Conservation (phyloP, 192 early-diverging fungal species). For the Umbelopsis sp. region DNA sequence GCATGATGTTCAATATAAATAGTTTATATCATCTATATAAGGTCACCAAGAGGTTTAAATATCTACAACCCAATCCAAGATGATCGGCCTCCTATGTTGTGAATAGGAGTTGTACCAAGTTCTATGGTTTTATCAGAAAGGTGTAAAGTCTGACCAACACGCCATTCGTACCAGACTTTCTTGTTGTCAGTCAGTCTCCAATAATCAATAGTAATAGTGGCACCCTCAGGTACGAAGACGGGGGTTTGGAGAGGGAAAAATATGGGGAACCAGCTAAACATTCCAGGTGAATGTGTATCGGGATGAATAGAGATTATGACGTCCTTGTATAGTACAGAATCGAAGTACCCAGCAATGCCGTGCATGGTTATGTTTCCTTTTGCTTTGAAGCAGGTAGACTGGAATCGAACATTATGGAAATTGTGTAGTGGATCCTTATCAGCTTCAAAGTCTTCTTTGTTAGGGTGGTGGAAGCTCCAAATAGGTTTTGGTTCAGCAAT, state of each 20-base stretch:
- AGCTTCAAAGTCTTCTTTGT: constrained; percentile 33
- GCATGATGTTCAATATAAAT: too few relatives aligned
- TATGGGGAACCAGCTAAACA: constrained; percentile 99
- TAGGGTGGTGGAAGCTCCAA: constrained; percentile 88
- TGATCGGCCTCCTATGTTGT: constrained; percentile 72
- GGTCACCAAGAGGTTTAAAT: neutral
- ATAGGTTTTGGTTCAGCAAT: constrained; percentile 70
- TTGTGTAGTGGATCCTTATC: constrained; percentile 61
- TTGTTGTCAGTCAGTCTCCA: constrained; percentile 80
- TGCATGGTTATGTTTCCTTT: constrained; percentile 70
- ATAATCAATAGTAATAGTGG: constrained; percentile 69
- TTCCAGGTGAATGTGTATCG: constrained; percentile 81
- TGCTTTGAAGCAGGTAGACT: constrained; percentile 56
- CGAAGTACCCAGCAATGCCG: constrained; percentile 97
- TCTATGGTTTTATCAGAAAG: constrained; percentile 30
- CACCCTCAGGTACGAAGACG: constrained; percentile 61
- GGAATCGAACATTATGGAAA: constrained; percentile 73
- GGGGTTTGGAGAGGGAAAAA: constrained; percentile 87
- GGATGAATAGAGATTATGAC: constrained; percentile 82
- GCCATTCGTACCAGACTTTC: constrained; percentile 99
- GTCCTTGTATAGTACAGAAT: constrained; percentile 85
- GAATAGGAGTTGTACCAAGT: constrained; percentile 51
- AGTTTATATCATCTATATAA: too few relatives aligned
- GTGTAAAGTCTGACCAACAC: constrained; percentile 41
- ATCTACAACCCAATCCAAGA: constrained; percentile 77